Percentiles rank a stretch among this genome's conserved stretches.
Evolutionary conservation across 192 early-diverging fungal species (phyloP).

Genomic region (Oehlia diaphana): DNA sequence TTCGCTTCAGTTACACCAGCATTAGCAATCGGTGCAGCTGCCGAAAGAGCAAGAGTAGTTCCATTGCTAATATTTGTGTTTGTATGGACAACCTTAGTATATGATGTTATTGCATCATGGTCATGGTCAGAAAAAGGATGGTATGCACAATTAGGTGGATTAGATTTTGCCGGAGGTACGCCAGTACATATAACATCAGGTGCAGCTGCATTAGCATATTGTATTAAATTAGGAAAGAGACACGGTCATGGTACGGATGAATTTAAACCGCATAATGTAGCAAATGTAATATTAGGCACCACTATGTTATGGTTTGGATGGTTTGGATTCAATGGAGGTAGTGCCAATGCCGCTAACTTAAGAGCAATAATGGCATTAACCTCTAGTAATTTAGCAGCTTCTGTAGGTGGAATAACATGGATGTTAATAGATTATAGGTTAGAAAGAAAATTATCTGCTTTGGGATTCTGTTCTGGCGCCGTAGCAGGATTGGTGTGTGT

Average conservation of each 20-base stretch:
- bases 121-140: constrained; percentile 92
- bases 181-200: constrained; percentile 93
- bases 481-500: constrained; percentile 91
- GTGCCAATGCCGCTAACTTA: constrained; percentile 73
- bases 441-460: constrained; percentile 80
- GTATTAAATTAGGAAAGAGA: constrained; percentile 83
- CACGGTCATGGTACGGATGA: constrained; percentile 66
- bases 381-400: constrained; percentile 85
- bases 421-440: constrained; percentile 75
- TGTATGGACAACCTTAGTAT: constrained; percentile 91
- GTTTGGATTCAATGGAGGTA: constrained; percentile 96
- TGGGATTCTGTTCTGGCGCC: constrained; percentile 94
- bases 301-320: constrained; percentile 94
- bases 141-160: constrained; percentile 62
- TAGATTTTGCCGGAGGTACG: constrained; percentile 97
- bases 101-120: constrained; percentile 95
- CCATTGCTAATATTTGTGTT: constrained; percentile 90
- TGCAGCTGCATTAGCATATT: constrained; percentile 85
- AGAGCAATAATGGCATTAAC: constrained; percentile 85
- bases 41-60: constrained; percentile 84
- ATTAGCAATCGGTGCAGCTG: constrained; percentile 86
- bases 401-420: constrained; percentile 84
- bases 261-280: constrained; percentile 87
- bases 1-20: constrained; percentile 92
- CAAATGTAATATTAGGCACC: constrained; percentile 89